Conservation (phyloP, 1,284 basidiomycete genomes). For the Kalmanozyma brasiliensis region DNA sequence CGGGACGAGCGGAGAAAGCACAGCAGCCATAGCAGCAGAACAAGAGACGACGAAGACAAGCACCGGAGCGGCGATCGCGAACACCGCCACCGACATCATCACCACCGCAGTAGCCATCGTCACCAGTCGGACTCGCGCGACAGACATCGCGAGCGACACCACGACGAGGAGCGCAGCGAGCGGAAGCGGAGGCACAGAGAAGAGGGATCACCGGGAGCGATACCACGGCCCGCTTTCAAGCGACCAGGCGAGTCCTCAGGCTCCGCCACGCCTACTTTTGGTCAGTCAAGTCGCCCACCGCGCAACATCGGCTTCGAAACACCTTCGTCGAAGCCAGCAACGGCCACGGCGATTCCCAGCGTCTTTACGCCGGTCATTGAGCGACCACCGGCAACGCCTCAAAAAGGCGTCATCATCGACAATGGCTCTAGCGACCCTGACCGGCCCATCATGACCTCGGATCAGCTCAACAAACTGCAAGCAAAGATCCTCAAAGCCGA, state of each 20-base stretch:
- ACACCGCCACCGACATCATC: conserved; percentile 5
- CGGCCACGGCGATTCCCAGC: conserved; percentile 48
- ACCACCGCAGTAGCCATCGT: conserved; percentile 19
- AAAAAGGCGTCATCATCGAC: conserved; percentile 18
- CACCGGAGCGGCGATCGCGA: conserved; percentile 5
- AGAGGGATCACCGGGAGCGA: conserved; percentile 23
- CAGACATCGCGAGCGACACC: conserved; percentile 9
- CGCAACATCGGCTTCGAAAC: conserved; percentile 43
- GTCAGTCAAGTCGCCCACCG: conserved; percentile 16
- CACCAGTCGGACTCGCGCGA: conserved; percentile 2
- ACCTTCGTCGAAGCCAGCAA: conserved; percentile 33
- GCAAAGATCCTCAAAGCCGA: conserved; percentile 92
- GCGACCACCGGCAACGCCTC: conserved; percentile 7
- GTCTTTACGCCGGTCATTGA: conserved; percentile 45
- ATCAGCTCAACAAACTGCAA: conserved; percentile 88
- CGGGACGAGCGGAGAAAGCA: conserved; percentile 10
- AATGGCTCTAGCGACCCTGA: conserved; percentile 24
- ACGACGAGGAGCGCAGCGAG: conserved; percentile 15
- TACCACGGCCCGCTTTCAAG: no score
- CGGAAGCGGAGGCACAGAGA: conserved; percentile 69
- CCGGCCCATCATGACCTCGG: conserved; percentile 65
- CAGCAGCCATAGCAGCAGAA: conserved; percentile 10
- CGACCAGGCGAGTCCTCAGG: conserved; percentile 49
- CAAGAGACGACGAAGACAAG: conserved; percentile 2
- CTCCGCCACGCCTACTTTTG: conserved; percentile 34